Percentiles rank a stretch among this genome's conserved stretches.
Conservation (phyloP, 345 rosid species). For the Populus simonii region DNA sequence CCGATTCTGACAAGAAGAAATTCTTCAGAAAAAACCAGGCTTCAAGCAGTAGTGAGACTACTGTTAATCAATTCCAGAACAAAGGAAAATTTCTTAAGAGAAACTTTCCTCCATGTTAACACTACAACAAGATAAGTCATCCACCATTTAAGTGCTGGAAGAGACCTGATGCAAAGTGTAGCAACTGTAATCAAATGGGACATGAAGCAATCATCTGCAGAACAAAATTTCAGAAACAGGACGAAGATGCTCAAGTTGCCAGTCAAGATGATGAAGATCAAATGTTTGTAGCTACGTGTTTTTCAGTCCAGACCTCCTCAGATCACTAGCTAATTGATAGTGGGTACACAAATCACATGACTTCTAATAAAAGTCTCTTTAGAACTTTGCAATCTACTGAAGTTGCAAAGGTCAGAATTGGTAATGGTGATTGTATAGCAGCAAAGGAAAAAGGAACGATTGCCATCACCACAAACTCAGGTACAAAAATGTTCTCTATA, state of each 20-base stretch:
- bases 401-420: not conserved
- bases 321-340: not conserved
- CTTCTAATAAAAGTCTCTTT: not conserved
- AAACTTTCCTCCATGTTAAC: too few relatives aligned
- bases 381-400: accelerated
- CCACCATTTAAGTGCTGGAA: too few relatives aligned
- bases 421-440: not conserved
- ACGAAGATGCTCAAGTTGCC: too few relatives aligned
- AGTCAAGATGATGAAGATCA: too few relatives aligned
- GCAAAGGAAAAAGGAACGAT: not conserved
- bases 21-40: accelerated
- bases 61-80: accelerated
- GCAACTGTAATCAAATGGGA: accelerated
- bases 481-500: conserved; percentile 8
- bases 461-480: not conserved
- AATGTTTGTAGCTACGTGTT: too few relatives aligned
- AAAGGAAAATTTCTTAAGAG: too few relatives aligned
- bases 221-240: too few relatives aligned
- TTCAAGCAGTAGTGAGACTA: too few relatives aligned
- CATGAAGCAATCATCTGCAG: too few relatives aligned
- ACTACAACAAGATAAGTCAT: too few relatives aligned
- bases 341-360: not conserved
- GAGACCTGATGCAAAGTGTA: too few relatives aligned
- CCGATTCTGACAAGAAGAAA: accelerated
- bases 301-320: too few relatives aligned